Percentiles rank a stretch among this genome's conserved stretches.
These are phyloP conservation scores for Phalaenopsis equestris DNA, from an alignment of 106 monocot species.

Conservation along the genomic window DNA sequence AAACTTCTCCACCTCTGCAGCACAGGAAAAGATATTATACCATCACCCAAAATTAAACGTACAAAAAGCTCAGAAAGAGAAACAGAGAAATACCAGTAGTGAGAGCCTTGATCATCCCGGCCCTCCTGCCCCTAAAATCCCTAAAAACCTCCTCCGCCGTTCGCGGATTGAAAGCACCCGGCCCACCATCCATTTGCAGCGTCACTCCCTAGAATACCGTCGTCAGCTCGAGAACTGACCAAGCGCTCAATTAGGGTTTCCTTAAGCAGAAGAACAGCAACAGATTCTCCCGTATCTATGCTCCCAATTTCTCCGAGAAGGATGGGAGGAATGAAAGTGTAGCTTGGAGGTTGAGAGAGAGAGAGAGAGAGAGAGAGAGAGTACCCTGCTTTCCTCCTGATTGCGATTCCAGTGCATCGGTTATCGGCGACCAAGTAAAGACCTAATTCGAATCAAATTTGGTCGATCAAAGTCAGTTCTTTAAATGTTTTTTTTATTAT, in stretches of 20 bases:
- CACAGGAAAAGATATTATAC: neutral
- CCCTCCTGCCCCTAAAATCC: constrained; percentile 25
- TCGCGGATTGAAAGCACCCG: constrained; percentile 14
- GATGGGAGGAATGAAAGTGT: neutral
- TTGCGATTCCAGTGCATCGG: too few species aligned
- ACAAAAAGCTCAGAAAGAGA: neutral
- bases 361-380: neutral
- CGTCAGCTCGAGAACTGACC: neutral
- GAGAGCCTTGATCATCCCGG: constrained; percentile 34
- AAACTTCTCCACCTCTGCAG: constrained; percentile 50
- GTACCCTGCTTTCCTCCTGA: neutral
- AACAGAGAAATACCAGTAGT: constrained; percentile 16
- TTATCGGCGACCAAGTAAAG: too few species aligned
- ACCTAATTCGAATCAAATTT: too few species aligned
- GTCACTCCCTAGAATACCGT: neutral
- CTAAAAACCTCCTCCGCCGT: constrained; percentile 34
- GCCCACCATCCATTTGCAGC: constrained; percentile 18
- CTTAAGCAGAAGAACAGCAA: neutral
- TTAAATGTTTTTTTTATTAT: too few species aligned
- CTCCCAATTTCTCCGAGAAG: neutral
- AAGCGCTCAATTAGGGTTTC: neutral
- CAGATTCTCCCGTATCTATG: neutral
- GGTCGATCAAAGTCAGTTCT: too few species aligned
- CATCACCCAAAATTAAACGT: neutral
- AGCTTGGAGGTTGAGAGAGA: neutral